phyloP scores from a whole-genome alignment of 2,329 filamentous ascomycete genomes.

The Penicillium sp. region DNA sequence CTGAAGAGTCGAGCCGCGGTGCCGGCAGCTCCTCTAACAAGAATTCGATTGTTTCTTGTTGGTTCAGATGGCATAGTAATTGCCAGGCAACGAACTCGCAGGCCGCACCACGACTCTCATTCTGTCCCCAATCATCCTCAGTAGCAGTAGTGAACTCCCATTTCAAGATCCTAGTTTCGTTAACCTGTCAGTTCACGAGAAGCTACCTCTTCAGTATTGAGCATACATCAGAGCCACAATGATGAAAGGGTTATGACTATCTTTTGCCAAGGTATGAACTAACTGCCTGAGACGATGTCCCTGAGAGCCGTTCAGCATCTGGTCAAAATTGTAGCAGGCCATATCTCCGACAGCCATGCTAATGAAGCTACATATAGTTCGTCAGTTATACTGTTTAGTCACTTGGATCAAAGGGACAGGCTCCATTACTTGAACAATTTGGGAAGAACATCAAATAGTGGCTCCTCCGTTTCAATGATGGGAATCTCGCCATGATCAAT shows the following conservation, averaged over 20 bases:
- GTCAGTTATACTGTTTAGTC: not conserved
- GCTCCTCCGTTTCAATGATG: constrained; percentile 40
- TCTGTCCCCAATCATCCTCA: constrained; percentile 54
- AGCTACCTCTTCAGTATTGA: not conserved
- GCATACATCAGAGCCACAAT: constrained; percentile 52
- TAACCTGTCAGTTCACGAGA: not conserved
- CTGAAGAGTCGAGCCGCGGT: constrained; percentile 21
- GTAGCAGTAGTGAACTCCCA: constrained; percentile 53
- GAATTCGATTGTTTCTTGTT: constrained; percentile 56
- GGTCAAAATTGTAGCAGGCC: constrained; percentile 43
- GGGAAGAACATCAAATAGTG: constrained; percentile 38
- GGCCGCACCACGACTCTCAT: constrained; percentile 54
- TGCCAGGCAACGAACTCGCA: constrained; percentile 63
- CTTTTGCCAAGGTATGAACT: constrained; percentile 38
- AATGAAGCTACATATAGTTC: constrained; percentile 35
- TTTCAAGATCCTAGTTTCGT: constrained; percentile 49
- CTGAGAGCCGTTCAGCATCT: constrained; percentile 39
- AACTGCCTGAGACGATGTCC: constrained; percentile 40
- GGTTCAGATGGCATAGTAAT: constrained; percentile 54
- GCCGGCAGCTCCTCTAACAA: constrained; percentile 51
- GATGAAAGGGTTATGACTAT: constrained; percentile 44
- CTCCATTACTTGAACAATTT: constrained; percentile 42
- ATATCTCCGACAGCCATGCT: constrained; percentile 39
- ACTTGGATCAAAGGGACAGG: not conserved
- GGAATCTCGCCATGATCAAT: constrained; percentile 34